Conservation (phyloP, 2,329 filamentous ascomycete species). For the Hansfordia pulvinata region DNA sequence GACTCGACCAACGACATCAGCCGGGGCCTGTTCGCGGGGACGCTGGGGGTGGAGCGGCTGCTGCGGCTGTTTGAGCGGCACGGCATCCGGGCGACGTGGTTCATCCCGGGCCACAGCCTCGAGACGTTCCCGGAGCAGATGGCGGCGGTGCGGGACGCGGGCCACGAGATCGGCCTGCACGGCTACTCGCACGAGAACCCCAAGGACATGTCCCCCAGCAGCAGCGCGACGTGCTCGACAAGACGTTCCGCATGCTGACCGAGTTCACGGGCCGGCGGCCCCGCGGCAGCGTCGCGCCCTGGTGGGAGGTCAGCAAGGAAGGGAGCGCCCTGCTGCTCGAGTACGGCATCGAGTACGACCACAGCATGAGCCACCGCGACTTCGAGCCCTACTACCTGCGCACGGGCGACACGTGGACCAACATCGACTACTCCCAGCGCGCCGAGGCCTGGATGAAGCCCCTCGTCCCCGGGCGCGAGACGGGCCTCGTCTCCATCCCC, state of each 20-base stretch:
- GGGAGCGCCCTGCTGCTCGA: slow-evolving; percentile 49
- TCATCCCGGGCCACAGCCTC: slow-evolving; percentile 32
- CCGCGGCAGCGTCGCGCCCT: slow-evolving; percentile 59
- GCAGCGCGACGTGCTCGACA: slow-evolving; percentile 61
- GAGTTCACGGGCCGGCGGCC: slow-evolving; percentile 62
- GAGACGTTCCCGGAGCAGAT: slow-evolving; percentile 34
- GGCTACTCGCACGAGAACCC: slow-evolving; percentile 68
- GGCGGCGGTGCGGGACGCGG: slow-evolving; percentile 27
- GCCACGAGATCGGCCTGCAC: slow-evolving; percentile 43
- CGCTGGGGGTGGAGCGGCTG: slow-evolving; percentile 48
- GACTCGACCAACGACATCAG: slow-evolving; percentile 61
- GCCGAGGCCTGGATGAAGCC: slow-evolving; percentile 56
- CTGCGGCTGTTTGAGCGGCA: slow-evolving; percentile 62
- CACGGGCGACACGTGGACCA: slow-evolving; percentile 52
- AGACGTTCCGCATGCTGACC: slow-evolving; percentile 58
- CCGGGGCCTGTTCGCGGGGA: slow-evolving; percentile 57
- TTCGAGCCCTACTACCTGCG: slow-evolving; percentile 50
- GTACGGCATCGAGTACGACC: slow-evolving; percentile 59
- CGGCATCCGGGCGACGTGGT: slow-evolving; percentile 51
- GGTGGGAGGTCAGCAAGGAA: slow-evolving; percentile 59
- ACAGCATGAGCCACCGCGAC: slow-evolving; percentile 53
- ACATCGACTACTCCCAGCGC: slow-evolving; percentile 51
- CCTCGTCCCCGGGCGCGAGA: slow-evolving; percentile 41
- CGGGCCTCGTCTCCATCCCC: slow-evolving; percentile 54
- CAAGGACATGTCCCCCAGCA: slow-evolving; percentile 60